These are phyloP conservation scores for Termitomyces sp. DNA, from an alignment of 768 basidiomycete genomes.

Conservation along the genomic window DNA sequence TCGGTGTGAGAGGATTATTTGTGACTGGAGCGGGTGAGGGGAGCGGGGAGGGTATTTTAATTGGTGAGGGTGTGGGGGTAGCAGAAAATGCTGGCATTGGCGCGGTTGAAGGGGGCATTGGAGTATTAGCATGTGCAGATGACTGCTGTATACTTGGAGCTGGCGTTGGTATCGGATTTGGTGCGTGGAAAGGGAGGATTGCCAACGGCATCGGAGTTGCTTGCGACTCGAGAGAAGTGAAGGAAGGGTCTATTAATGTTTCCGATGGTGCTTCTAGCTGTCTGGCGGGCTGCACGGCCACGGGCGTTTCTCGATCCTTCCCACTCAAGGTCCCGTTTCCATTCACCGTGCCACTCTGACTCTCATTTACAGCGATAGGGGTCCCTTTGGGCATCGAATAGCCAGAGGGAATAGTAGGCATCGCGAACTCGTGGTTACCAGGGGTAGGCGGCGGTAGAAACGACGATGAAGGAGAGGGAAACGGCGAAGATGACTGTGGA, in stretches of 20 bases:
- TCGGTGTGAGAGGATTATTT: slow-evolving; percentile 15
- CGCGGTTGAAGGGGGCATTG: neutral
- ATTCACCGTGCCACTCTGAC: neutral
- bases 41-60: slow-evolving; percentile 4
- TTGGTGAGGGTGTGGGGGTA: neutral
- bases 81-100: neutral
- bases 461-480: slow-evolving; percentile 61
- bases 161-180: neutral
- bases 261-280: neutral
- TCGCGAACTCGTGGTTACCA: slow-evolving; percentile 63
- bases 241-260: neutral
- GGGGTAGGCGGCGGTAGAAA: slow-evolving; percentile 68
- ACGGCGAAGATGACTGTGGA: slow-evolving; percentile 30
- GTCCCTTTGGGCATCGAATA: slow-evolving; percentile 7
- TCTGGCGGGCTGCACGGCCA: neutral
- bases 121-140: neutral
- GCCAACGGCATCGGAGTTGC: neutral
- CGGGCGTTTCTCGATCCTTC: neutral
- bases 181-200: neutral
- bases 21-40: neutral
- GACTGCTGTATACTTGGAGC: no score
- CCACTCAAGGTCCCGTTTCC: neutral
- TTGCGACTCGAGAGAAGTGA: neutral
- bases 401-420: slow-evolving; percentile 35
- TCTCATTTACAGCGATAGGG: slow-evolving; percentile 1